phyloP scores from a whole-genome alignment of 208 protist species.

The Acanthamoeba triangularis region DNA sequence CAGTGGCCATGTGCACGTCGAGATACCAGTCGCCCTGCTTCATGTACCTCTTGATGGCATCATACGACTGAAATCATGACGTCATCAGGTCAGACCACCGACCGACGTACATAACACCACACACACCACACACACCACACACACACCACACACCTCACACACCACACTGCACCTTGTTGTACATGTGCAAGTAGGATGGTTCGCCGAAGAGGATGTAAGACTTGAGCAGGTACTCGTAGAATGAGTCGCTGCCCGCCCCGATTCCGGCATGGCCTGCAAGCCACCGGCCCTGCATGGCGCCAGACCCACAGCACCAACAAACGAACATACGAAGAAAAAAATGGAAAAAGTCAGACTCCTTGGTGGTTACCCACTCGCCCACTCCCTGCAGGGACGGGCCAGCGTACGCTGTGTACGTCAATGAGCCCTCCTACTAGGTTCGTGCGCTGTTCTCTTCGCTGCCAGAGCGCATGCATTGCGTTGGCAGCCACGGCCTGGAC shows the following conservation, averaged over 20 bases:
- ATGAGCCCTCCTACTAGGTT: constrained; percentile 29
- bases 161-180: no score
- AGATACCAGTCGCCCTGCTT: constrained; percentile 88
- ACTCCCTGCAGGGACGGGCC: neutral
- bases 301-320: constrained; percentile 76
- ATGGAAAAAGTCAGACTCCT: neutral
- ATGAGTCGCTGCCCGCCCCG: constrained; percentile 92
- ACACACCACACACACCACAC: no score
- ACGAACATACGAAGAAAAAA: no score
- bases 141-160: no score
- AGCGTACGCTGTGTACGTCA: constrained; percentile 2
- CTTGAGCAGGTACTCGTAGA: constrained; percentile 95
- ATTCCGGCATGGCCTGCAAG: constrained; percentile 75
- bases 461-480: constrained; percentile 83
- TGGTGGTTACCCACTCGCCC: no score
- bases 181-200: constrained; percentile 84
- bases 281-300: constrained; percentile 70
- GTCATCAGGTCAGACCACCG: no score
- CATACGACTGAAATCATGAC: constrained; percentile 77
- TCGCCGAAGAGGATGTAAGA: constrained; percentile 90
- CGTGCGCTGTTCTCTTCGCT: constrained; percentile 75
- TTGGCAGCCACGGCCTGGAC: constrained; percentile 84
- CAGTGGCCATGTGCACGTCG: constrained; percentile 88
- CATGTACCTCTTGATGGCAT: constrained; percentile 77
- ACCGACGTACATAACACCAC: no score